These are phyloP conservation scores for Penicillium goetzii DNA, from an alignment of 495 filamentous ascomycete genomes.

Conservation along the genomic window DNA sequence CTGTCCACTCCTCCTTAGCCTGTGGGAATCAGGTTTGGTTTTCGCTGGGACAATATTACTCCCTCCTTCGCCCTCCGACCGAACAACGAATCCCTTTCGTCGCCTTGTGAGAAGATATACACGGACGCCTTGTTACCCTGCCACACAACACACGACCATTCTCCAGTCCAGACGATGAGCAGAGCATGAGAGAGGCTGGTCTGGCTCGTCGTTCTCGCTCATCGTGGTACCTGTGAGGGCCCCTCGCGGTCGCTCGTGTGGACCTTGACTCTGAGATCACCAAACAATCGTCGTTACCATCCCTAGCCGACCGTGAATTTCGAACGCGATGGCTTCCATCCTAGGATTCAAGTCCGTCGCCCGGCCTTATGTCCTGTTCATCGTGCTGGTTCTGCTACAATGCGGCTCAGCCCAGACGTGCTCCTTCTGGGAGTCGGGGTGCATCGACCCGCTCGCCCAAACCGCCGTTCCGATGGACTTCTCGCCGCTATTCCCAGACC, in stretches of 20 bases:
- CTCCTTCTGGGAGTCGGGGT: slow-evolving; percentile 44
- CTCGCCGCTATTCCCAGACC: slow-evolving; percentile 43
- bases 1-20: slow-evolving; percentile 1
- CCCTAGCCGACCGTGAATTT: slow-evolving; percentile 6
- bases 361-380: slow-evolving; percentile 28
- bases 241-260: slow-evolving; percentile 29
- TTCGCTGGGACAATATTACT: slow-evolving; percentile 7
- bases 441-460: slow-evolving; percentile 50
- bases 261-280: slow-evolving; percentile 7
- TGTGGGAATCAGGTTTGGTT: slow-evolving; percentile 6
- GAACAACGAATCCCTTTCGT: slow-evolving; percentile 3
- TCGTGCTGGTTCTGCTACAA: slow-evolving; percentile 28
- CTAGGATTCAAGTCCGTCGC: slow-evolving; percentile 15
- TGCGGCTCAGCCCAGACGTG: slow-evolving; percentile 40
- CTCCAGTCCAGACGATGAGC: not conserved
- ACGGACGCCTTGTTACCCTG: not conserved
- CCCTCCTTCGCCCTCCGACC: slow-evolving; percentile 9
- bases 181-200: slow-evolving; percentile 31
- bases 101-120: not conserved
- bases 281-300: not conserved
- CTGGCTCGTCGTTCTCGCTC: slow-evolving; percentile 22
- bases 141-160: not conserved
- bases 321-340: slow-evolving; percentile 30
- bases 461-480: slow-evolving; percentile 43
- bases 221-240: slow-evolving; percentile 30